phyloP scores from a whole-genome alignment of 805 yeast genomes.

The Naumovozyma baii region DNA sequence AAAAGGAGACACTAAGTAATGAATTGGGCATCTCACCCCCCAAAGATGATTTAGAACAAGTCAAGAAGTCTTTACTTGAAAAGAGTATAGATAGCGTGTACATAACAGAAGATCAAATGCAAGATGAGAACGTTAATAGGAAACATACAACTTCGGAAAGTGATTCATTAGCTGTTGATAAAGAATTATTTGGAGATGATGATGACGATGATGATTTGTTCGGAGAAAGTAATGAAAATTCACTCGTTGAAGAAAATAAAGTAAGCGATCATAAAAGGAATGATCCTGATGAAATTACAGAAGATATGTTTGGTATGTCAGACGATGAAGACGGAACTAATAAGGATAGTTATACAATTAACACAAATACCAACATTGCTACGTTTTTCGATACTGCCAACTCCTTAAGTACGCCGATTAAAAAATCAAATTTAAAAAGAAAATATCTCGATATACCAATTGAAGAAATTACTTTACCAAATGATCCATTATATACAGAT shows the following conservation, averaged over 20 bases:
- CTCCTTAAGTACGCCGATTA: conserved; percentile 1
- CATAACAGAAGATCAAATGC: not conserved
- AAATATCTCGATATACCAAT: conserved; percentile 43
- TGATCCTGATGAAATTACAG: conserved; percentile 23
- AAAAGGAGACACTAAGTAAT: not conserved
- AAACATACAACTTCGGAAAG: too few species aligned
- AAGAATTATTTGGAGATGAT: conserved; percentile 28
- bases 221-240: conserved; percentile 29
- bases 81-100: not conserved
- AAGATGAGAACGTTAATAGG: too few species aligned
- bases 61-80: not conserved
- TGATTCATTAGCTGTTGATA: conserved; percentile 15
- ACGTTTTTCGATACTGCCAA: not conserved
- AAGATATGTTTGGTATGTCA: conserved; percentile 26
- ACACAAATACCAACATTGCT: conserved; percentile 5
- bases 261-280: conserved; percentile 3
- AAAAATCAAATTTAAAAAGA: conserved; percentile 15
- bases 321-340: conserved; percentile 20
- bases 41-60: not conserved
- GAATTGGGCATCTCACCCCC: not conserved
- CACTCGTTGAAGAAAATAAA: conserved; percentile 8
- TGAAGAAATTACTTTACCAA: conserved; percentile 46
- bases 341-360: not conserved
- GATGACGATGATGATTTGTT: conserved; percentile 31
- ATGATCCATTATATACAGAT: conserved; percentile 53